Evolutionary conservation across 805 yeast species (phyloP).

Genomic region (Lipomyces sp.): DNA sequence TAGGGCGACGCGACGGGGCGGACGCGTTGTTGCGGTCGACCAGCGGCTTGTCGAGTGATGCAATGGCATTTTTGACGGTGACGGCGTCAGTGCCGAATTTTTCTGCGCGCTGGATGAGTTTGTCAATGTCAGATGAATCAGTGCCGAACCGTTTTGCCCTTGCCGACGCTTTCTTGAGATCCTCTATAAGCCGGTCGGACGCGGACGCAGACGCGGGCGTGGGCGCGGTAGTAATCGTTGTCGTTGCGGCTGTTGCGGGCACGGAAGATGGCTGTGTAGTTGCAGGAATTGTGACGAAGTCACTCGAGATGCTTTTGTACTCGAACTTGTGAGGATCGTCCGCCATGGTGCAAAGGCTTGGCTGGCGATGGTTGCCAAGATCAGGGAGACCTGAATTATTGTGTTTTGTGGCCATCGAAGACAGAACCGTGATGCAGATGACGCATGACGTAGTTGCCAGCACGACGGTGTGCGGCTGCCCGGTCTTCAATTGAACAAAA

Average conservation of each 20-base stretch:
- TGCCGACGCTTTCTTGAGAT: conserved; percentile 16
- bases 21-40: not conserved
- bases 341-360: not conserved
- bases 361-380: too few species aligned
- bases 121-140: conserved; percentile 32
- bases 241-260: not conserved
- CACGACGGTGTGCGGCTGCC: too few species aligned
- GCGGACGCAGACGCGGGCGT: not conserved
- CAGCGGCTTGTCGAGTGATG: conserved; percentile 13
- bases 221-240: not conserved
- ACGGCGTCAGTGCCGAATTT: conserved; percentile 26
- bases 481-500: too few species aligned
- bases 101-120: conserved; percentile 28
- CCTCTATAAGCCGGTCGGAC: conserved; percentile 14
- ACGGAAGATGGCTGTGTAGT: conserved; percentile 2
- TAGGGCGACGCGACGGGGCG: conserved; percentile 4
- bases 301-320: conserved; percentile 17
- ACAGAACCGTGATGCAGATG: too few species aligned
- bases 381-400: too few species aligned
- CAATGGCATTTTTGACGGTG: not conserved
- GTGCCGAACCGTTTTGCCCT: conserved; percentile 32
- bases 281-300: conserved; percentile 9
- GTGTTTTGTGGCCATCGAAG: too few species aligned
- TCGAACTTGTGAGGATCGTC: conserved; percentile 9
- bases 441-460: too few species aligned